Evolutionary conservation across 164 flowering plant genomes (phyloP).

Genomic region (Berberis thunbergii): DNA sequence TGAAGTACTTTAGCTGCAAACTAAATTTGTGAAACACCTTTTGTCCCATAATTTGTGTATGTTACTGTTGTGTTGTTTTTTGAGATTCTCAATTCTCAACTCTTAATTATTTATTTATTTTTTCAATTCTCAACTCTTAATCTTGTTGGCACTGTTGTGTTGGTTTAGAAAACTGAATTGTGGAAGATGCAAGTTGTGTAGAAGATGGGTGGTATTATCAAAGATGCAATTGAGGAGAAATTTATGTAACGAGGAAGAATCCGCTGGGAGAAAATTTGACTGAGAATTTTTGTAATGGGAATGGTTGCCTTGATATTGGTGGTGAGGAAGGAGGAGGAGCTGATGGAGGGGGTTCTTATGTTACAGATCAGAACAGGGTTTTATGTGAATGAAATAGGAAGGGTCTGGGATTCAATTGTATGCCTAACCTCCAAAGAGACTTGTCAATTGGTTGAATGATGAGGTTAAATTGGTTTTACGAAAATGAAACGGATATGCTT

Average conservation of each 20-base stretch:
- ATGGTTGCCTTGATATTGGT: neutral
- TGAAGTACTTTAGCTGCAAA: neutral
- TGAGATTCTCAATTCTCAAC: neutral
- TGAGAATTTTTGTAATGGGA: neutral
- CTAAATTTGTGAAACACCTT: neutral
- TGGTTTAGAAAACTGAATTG: neutral
- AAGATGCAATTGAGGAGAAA: too few relatives aligned
- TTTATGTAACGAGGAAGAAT: too few relatives aligned
- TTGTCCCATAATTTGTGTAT: neutral
- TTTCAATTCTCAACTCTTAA: neutral
- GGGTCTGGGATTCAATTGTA: too few relatives aligned
- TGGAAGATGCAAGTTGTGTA: neutral
- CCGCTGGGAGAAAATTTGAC: too few relatives aligned
- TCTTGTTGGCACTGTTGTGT: neutral
- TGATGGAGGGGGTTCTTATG: neutral
- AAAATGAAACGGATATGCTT: too few relatives aligned
- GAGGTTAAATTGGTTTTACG: too few relatives aligned
- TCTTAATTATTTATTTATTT: too few relatives aligned
- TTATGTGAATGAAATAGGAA: too few relatives aligned
- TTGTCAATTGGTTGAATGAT: too few relatives aligned
- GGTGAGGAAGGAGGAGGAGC: neutral
- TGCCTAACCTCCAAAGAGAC: too few relatives aligned
- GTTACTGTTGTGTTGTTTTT: neutral
- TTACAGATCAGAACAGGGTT: neutral
- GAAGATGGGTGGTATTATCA: neutral